These are phyloP conservation scores for Trichosanthes truncata DNA, from an alignment of 306 rosid genomes.

Conservation along the genomic window DNA sequence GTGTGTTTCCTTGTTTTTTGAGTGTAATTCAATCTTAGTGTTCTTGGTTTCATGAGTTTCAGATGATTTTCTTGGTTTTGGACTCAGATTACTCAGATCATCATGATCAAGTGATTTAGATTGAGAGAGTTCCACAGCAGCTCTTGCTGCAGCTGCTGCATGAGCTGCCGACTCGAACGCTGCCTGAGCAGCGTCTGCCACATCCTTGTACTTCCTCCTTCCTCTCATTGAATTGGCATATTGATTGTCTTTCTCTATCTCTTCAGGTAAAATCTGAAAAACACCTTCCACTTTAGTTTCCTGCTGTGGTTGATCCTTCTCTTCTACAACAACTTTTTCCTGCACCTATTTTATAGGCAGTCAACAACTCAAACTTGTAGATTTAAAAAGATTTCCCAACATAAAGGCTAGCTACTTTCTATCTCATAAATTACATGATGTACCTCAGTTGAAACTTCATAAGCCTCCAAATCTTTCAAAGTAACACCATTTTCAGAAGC, in stretches of 20 bases:
- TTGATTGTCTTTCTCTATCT: slow-evolving; percentile 25
- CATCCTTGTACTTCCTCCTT: slow-evolving; percentile 53
- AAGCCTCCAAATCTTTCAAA: slow-evolving; percentile 43
- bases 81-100: slow-evolving; percentile 31
- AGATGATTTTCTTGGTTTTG: slow-evolving; percentile 15
- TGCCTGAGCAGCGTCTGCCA: slow-evolving; percentile 89
- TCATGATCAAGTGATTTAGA: slow-evolving; percentile 42
- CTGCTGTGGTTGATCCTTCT: slow-evolving; percentile 24
- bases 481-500: slow-evolving; percentile 51
- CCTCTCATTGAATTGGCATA: slow-evolving; percentile 33
- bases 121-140: slow-evolving; percentile 72
- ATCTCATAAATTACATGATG: background rate
- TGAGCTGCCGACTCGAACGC: slow-evolving; percentile 86
- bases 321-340: slow-evolving; percentile 27
- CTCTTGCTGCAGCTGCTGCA: slow-evolving; percentile 87
- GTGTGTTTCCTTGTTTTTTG: slow-evolving; percentile 17
- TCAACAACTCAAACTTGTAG: background rate
- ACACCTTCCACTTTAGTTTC: slow-evolving; percentile 19
- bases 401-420: background rate
- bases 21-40: slow-evolving; percentile 9
- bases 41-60: slow-evolving; percentile 8
- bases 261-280: slow-evolving; percentile 21
- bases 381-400: background rate
- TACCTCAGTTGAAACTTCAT: slow-evolving; percentile 43
- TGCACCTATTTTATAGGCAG: slow-evolving; percentile 21